Evolutionary conservation across 2,329 filamentous ascomycete species (phyloP).

Genomic region (Lasiodiplodia theobromae): DNA sequence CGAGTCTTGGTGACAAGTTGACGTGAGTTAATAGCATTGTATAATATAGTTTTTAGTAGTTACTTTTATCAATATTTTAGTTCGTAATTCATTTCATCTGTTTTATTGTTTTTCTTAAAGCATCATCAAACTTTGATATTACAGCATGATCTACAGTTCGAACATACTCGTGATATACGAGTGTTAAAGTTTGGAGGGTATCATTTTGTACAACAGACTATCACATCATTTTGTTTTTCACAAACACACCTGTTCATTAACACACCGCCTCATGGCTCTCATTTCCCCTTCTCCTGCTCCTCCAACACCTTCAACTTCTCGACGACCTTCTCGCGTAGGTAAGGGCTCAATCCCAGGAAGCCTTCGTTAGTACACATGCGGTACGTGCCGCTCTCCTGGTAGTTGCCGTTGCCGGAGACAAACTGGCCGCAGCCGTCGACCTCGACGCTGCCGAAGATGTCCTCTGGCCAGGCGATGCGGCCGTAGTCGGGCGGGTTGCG

Average conservation of each 20-base stretch:
- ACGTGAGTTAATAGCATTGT: slow-evolving; percentile 4
- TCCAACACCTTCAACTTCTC: slow-evolving; percentile 50
- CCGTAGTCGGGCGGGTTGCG: slow-evolving; percentile 69
- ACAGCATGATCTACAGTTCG: too few relatives aligned
- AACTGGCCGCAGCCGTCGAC: slow-evolving; percentile 66
- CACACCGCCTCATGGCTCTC: background rate
- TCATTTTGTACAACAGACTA: background rate
- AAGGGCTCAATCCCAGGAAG: slow-evolving; percentile 59
- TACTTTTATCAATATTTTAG: background rate
- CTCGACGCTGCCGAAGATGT: slow-evolving; percentile 71
- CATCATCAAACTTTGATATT: too few relatives aligned
- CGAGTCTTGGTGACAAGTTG: background rate
- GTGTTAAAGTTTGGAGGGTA: background rate
- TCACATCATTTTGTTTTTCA: background rate
- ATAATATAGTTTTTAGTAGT: background rate
- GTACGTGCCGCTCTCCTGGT: slow-evolving; percentile 69
- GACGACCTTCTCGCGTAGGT: slow-evolving; percentile 58
- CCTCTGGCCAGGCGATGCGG: slow-evolving; percentile 70
- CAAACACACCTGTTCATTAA: too few relatives aligned
- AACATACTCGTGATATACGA: background rate
- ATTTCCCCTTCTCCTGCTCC: slow-evolving; percentile 20
- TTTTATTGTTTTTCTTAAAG: background rate
- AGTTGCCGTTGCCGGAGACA: slow-evolving; percentile 62
- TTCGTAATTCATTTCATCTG: background rate
- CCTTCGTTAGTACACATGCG: slow-evolving; percentile 66